These are phyloP conservation scores for Debaryomyces sp. DNA, from an alignment of 1,139 yeast genomes.

Conservation along the genomic window DNA sequence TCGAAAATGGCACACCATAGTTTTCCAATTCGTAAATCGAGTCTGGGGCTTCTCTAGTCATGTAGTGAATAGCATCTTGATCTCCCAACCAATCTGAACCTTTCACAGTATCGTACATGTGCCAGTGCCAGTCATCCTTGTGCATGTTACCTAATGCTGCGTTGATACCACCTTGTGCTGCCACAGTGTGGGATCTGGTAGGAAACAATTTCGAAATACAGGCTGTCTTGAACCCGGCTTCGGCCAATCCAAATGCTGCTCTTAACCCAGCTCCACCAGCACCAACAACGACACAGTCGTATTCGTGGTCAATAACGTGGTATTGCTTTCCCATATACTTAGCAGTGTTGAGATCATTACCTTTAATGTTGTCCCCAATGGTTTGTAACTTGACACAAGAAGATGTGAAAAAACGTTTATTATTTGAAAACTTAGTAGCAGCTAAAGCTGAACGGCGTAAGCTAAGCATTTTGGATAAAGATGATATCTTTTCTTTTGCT, in stretches of 20 bases:
- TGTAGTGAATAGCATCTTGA: constrained; percentile 98
- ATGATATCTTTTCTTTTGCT: constrained; percentile 1
- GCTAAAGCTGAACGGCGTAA: constrained; percentile 14
- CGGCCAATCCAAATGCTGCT: constrained; percentile 97
- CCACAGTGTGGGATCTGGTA: constrained; percentile 97
- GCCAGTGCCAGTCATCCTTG: constrained; percentile 99
- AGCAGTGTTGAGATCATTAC: constrained; percentile 51
- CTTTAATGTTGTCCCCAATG: constrained; percentile 50
- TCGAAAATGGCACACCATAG: constrained; percentile 97
- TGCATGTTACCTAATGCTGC: constrained; percentile 99
- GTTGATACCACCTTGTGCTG: constrained; percentile 99
- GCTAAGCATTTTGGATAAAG: constrained; percentile 12
- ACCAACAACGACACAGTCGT: constrained; percentile 96
- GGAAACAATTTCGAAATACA: constrained; percentile 97
- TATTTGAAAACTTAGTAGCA: constrained; percentile 11
- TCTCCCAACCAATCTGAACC: constrained; percentile 99
- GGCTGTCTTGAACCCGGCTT: constrained; percentile 96
- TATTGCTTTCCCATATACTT: constrained; percentile 70
- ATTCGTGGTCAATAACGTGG: constrained; percentile 94
- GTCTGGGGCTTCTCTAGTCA: constrained; percentile 97
- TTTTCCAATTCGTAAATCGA: constrained; percentile 96
- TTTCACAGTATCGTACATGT: constrained; percentile 98
- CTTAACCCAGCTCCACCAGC: constrained; percentile 99
- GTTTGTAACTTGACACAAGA: constrained; percentile 36
- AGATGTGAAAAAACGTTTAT: constrained; percentile 9